Evolutionary conservation across 495 filamentous ascomycete species (phyloP).

Genomic region (Penicillium ucsense): DNA sequence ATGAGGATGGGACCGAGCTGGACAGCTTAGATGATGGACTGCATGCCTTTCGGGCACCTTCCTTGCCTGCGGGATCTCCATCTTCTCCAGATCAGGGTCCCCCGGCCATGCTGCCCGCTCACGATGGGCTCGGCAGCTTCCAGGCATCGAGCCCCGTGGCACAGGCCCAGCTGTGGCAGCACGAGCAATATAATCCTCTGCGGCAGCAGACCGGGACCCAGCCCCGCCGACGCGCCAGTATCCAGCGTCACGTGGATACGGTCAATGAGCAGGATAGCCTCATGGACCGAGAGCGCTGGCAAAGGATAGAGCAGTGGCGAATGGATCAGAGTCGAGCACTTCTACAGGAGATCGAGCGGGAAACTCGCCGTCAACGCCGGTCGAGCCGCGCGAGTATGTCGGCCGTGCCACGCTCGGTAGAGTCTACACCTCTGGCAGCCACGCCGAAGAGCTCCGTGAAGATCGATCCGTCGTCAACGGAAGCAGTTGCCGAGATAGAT

Average conservation of each 20-base stretch:
- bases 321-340: conserved; percentile 80
- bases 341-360: conserved; percentile 78
- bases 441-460: conserved; percentile 16
- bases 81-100: conserved; percentile 39
- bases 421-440: conserved; percentile 9
- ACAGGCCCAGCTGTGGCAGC: conserved; percentile 76
- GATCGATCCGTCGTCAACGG: conserved; percentile 6
- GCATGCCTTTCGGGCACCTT: conserved; percentile 67
- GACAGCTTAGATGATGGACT: conserved; percentile 89
- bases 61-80: conserved; percentile 41
- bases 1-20: conserved; percentile 62
- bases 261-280: conserved; percentile 50
- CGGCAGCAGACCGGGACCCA: conserved; percentile 26
- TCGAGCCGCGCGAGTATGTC: conserved; percentile 27
- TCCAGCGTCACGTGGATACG: conserved; percentile 57
- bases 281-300: conserved; percentile 54
- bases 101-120: conserved; percentile 66
- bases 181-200: conserved; percentile 70
- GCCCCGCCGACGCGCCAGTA: conserved; percentile 43
- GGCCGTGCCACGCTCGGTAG: conserved; percentile 13
- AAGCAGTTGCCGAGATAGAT: conserved; percentile 19
- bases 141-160: conserved; percentile 42
- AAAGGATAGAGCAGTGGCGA: conserved; percentile 83
- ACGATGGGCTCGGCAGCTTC: conserved; percentile 88
- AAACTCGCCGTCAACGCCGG: conserved; percentile 54